Conservation (phyloP, 2,329 filamentous ascomycete species). For the Cladophialophora chaetospira region DNA sequence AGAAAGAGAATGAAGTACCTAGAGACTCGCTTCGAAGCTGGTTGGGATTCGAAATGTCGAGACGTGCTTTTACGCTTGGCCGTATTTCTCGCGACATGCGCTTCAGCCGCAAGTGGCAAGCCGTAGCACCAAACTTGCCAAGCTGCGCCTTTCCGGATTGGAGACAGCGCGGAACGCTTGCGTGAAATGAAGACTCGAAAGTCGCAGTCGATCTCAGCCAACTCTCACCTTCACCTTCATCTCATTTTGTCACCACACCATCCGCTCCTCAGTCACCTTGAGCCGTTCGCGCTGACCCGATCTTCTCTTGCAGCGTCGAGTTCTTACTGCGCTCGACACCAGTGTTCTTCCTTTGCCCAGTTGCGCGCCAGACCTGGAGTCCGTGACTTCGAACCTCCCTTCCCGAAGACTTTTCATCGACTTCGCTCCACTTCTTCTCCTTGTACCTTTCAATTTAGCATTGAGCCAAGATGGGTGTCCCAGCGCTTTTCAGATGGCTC, state of each 20-base stretch:
- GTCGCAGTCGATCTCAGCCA: background rate
- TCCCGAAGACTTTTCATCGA: background rate
- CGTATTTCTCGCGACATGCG: too few species aligned
- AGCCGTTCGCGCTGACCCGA: background rate
- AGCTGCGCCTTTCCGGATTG: too few species aligned
- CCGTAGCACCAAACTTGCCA: too few species aligned
- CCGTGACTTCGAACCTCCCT: background rate
- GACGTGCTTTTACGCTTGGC: too few species aligned
- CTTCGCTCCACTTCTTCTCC: background rate
- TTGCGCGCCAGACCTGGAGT: background rate
- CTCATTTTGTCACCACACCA: background rate
- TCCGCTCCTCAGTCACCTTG: background rate
- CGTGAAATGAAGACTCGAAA: background rate
- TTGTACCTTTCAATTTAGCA: background rate
- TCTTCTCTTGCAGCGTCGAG: background rate
- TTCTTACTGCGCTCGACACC: background rate
- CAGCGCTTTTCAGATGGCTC: slow-evolving; percentile 93
- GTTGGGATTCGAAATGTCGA: too few species aligned
- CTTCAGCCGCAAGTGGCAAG: too few species aligned
- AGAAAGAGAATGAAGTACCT: too few species aligned
- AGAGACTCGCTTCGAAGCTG: too few species aligned
- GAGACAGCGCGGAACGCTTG: too few species aligned
- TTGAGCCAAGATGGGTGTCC: slow-evolving; percentile 73
- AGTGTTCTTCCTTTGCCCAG: background rate
- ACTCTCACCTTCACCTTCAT: background rate